Evolutionary conservation across 2,329 filamentous ascomycete species (phyloP), one percentile per base, ranked within the genome.

Genomic region (Leptosphaerulina australis): DNA sequence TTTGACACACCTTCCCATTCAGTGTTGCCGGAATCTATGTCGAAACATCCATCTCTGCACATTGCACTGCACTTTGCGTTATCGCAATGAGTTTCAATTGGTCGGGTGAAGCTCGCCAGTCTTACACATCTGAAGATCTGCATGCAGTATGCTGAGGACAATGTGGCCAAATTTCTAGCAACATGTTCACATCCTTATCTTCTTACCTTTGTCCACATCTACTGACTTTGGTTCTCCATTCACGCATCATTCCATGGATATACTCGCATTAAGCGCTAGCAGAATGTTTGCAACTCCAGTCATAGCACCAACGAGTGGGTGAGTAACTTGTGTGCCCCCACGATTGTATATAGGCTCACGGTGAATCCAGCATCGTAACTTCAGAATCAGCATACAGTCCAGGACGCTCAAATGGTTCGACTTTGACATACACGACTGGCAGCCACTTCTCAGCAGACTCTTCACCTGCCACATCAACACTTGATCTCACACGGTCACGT

Each of bases 381-480:
- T 25, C 34, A 17, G 14, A 22, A 8, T 26, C 20, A 2, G 2
- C 3, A 7, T 21, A 17, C 9, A 38, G 4, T 1, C 24, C 33
- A 17, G 40, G 14, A 18, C 15, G n/a, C 20, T 14, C 40, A 20
- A 22, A 33, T 10, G 18, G n/a, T 14, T 37, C 28, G n/a, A 9
- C 9, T 10, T 40, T 29, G 8, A 31, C 34, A 12, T 48, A 53
- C 34, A 14, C 44, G 20, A 44, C 50, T 8, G 43, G 50, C 22
- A 53, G 50, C 24, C 50, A 53, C 18, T 53, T 53, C 18, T 53
- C 50, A 26, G 50, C 50, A 8, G 43, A 53, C 20, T 53, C 50
- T 5, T 53, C 50, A 18, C 50, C 50, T 28, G 50, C 50, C 15
- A 53, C 50, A 14, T 53, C 50, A 7, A 37, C 35, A 21, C 31